Conservation (phyloP, 805 yeast genomes). For the Yarrowia yakushimensis region DNA sequence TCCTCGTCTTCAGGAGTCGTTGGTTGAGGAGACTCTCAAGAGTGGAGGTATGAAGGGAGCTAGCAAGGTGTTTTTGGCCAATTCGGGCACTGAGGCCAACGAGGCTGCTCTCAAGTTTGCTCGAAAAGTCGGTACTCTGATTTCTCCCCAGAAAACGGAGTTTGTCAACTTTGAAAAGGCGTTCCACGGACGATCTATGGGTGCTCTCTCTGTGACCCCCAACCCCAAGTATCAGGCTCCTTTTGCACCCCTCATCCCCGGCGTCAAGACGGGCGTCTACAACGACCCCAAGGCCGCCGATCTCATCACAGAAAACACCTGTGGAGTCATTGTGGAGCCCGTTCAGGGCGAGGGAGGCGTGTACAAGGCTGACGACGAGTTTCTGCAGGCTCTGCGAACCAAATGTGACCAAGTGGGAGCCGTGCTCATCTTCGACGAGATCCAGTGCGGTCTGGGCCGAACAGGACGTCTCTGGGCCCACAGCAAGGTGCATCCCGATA, state of each 20-base stretch:
- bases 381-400: conserved; percentile 60
- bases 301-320: conserved; percentile 60
- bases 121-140: conserved; percentile 69
- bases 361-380: conserved; percentile 59
- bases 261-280: conserved; percentile 66
- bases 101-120: conserved; percentile 77
- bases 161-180: conserved; percentile 83
- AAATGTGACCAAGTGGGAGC: conserved; percentile 69
- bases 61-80: conserved; percentile 64
- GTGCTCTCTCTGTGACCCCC: conserved; percentile 87
- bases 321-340: conserved; percentile 94
- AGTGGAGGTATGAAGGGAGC: conserved; percentile 83
- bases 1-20: conserved; percentile 66
- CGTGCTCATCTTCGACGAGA: conserved; percentile 85
- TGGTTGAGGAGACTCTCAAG: conserved; percentile 63
- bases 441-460: conserved; percentile 95
- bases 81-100: conserved; percentile 77
- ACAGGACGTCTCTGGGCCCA: conserved; percentile 89
- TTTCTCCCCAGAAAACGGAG: conserved; percentile 46
- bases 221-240: conserved; percentile 92
- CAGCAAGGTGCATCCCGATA: conserved; percentile 85
- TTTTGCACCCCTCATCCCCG: conserved; percentile 88
- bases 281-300: conserved; percentile 59
- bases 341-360: conserved; percentile 99
- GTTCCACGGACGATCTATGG: conserved; percentile 95